Percentiles rank a stretch among this genome's conserved stretches.
These are phyloP conservation scores for Haematococcus lacustris DNA, from an alignment of 139 green algal species.

Conservation along the genomic window DNA sequence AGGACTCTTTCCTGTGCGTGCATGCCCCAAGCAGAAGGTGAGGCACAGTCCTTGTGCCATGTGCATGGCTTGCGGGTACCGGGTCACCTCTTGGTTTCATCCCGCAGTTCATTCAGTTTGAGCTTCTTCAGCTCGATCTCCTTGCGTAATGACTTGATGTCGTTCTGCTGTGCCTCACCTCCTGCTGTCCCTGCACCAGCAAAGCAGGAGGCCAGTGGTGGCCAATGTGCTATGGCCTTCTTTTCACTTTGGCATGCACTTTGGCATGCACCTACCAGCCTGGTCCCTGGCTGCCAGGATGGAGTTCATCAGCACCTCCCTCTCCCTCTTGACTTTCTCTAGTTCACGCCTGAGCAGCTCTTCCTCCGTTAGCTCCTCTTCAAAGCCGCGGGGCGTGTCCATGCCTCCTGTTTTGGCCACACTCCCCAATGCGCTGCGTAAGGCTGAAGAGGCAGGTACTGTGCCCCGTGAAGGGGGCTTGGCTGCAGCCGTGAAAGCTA, in stretches of 20 bases:
- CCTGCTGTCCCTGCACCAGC: constrained; percentile 55
- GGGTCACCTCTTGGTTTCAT: constrained; percentile 18
- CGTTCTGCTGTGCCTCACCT: constrained; percentile 69
- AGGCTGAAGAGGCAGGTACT: not conserved
- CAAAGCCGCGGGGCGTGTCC: constrained; percentile 38
- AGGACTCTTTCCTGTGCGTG: constrained; percentile 14
- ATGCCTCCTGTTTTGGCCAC: constrained; percentile 16
- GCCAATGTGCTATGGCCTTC: too few species aligned
- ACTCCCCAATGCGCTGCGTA: not conserved
- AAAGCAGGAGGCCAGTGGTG: too few species aligned
- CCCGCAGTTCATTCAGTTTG: constrained; percentile 73
- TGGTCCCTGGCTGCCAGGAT: constrained; percentile 52
- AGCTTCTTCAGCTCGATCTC: constrained; percentile 76
- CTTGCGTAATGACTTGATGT: constrained; percentile 60
- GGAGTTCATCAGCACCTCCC: constrained; percentile 60
- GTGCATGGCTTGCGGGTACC: not conserved
- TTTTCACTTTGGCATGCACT: too few species aligned
- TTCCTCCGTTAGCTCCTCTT: constrained; percentile 69
- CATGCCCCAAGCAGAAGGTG: not conserved
- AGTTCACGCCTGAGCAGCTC: constrained; percentile 65
- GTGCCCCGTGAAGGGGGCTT: constrained; percentile 24
- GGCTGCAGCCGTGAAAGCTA: constrained; percentile 14
- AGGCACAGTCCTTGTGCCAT: not conserved
- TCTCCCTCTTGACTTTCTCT: constrained; percentile 73
- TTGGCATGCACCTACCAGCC: constrained; percentile 24